Evolutionary conservation across 2,329 filamentous ascomycete genomes (phyloP), one percentile per base, ranked within the genome.

Genomic region (Xylaria sp.): DNA sequence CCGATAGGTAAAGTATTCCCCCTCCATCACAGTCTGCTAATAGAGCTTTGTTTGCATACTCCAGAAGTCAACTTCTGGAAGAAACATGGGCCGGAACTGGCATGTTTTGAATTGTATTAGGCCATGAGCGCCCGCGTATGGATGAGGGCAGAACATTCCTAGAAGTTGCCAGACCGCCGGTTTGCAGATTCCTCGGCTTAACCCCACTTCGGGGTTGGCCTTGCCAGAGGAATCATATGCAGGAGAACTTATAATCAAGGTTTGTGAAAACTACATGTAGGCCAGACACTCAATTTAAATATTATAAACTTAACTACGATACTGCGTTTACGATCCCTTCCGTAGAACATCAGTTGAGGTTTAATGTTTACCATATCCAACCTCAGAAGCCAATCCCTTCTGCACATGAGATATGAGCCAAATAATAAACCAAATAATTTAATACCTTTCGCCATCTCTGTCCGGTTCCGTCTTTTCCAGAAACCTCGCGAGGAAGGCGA

Each of bases 1-100:
- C 50, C 13, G 36, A 66, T 60, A 70, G 66, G 69, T 70, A 70
- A 70, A 67, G 69, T 70, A 44, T 59, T 47, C 50, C 58, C 66
- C 66, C 42, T 33, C 45, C 33, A 36, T 22, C 51, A 36, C 7
- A 27, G 55, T 50, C 17, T 56, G 54, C 68, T 68, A 68, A 70
- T 51, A 38, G 25, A 51, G 36, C 42, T 54, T 64, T 50, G 13
- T 61, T 63, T 53, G 47, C 45, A 27, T 57, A 27, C 42, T 36
- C 22, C 42, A 39, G 47, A 55, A 51, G n/a, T 55, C 22, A 22
- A 42, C 17, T 42, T 42, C n/a, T 27, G 22, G 39, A 58, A 51
- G 13, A 59, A 5, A 39, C 47, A 47, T 51, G 54, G 20, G 49
- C 55, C 33, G 9, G 31, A 27, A 42, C 11, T 56, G 49, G 44